These are phyloP conservation scores for Tricholoma flavovirens DNA, from an alignment of 768 basidiomycete species.

Conservation along the genomic window DNA sequence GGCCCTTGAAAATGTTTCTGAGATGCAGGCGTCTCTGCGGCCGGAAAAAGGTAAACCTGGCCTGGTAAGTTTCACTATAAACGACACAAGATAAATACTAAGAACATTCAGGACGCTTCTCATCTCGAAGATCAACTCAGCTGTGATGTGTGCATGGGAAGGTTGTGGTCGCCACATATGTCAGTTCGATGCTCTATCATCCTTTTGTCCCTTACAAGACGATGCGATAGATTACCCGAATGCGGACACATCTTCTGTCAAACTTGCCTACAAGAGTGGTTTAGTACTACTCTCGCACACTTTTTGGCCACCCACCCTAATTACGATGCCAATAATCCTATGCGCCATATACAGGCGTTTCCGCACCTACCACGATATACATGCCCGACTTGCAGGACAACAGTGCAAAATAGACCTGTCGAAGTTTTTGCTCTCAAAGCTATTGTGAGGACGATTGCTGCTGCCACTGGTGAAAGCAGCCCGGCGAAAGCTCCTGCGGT, in stretches of 20 bases:
- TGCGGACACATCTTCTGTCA: constrained; percentile 73
- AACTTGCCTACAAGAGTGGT: constrained; percentile 54
- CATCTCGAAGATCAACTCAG: constrained; percentile 47
- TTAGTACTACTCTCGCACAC: constrained; percentile 40
- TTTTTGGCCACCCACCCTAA: constrained; percentile 44
- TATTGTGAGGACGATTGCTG: constrained; percentile 45
- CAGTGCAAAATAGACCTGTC: constrained; percentile 43
- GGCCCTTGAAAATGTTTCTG: constrained; percentile 22
- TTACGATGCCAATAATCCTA: constrained; percentile 28
- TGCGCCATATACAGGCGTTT: constrained; percentile 9
- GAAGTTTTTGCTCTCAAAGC: constrained; percentile 60
- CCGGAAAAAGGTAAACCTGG: constrained; percentile 25
- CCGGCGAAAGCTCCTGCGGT: constrained; percentile 26
- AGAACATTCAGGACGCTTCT: constrained; percentile 29
- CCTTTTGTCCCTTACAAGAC: constrained; percentile 1
- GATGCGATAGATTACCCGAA: constrained; percentile 41
- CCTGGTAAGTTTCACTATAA: constrained; percentile 19
- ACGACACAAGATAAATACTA: background rate
- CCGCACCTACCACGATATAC: constrained; percentile 39
- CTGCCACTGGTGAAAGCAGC: constrained; percentile 41
- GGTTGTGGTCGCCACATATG: constrained; percentile 67
- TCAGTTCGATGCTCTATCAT: constrained; percentile 30
- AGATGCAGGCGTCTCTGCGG: constrained; percentile 19
- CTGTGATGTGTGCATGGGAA: constrained; percentile 61
- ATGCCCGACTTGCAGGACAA: constrained; percentile 61